Evolutionary conservation across 108 stramenopile genomes (phyloP).

Genomic region (Bacterosira constricta): DNA sequence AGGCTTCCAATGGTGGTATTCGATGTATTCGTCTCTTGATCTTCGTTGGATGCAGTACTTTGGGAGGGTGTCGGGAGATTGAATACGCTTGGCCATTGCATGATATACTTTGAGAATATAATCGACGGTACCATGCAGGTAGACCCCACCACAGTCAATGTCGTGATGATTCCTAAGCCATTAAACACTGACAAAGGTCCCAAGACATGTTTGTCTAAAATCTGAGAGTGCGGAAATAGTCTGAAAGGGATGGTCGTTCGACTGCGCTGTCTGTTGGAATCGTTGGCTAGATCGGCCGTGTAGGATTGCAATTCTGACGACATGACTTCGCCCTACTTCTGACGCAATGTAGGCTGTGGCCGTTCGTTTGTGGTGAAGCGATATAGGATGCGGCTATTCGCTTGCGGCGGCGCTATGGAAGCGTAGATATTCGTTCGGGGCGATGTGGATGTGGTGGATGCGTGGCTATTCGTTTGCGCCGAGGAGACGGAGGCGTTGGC

Average conservation of each 20-base stretch:
- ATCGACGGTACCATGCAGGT: constrained; percentile 5
- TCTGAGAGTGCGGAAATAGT: constrained; percentile 3
- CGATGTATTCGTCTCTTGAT: background rate
- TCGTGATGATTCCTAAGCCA: background rate
- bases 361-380: too few relatives aligned
- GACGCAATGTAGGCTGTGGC: too few relatives aligned
- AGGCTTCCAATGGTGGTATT: background rate
- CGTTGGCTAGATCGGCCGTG: background rate
- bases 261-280: background rate
- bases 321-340: background rate
- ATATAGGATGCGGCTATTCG: too few relatives aligned
- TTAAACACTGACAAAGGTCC: background rate
- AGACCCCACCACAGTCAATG: background rate
- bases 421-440: too few relatives aligned
- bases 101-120: constrained; percentile 20
- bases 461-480: too few relatives aligned
- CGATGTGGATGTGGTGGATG: too few relatives aligned
- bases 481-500: too few relatives aligned
- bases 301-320: background rate
- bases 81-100: constrained; percentile 7
- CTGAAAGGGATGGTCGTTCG: constrained; percentile 11
- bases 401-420: too few relatives aligned
- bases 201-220: background rate
- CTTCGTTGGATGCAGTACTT: background rate
- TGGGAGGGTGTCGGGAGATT: background rate